phyloP scores from a whole-genome alignment of 75 land plant species.

The Chamaecyparis obtusa region DNA sequence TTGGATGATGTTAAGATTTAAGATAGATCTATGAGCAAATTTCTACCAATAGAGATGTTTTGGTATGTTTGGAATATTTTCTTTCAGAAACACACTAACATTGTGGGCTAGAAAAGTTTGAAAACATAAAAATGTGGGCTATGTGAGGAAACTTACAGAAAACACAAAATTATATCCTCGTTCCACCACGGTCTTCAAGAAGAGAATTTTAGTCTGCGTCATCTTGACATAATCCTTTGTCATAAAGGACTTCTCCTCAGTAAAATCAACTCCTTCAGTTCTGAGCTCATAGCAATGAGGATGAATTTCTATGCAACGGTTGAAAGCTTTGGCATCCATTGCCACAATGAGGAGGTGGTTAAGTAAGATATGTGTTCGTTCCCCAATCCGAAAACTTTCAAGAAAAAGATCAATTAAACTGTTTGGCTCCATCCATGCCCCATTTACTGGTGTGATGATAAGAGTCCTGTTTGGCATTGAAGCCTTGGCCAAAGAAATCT shows the following conservation, averaged over 20 bases:
- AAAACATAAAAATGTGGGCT: not conserved
- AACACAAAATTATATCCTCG: conserved; percentile 10
- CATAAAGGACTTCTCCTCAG: conserved; percentile 33
- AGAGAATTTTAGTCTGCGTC: conserved; percentile 39
- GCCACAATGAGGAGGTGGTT: conserved; percentile 55
- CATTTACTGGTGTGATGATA: conserved; percentile 64
- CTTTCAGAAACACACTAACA: no score
- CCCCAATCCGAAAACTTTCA: conserved; percentile 58
- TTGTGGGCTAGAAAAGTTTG: no score
- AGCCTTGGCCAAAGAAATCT: conserved; percentile 30
- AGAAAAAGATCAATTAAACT: conserved; percentile 76
- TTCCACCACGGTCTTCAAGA: conserved; percentile 32
- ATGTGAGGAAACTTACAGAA: conserved; percentile 31
- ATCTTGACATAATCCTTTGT: conserved; percentile 36
- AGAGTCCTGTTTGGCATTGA: conserved; percentile 64
- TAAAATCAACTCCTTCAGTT: conserved; percentile 33
- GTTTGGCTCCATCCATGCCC: conserved; percentile 55
- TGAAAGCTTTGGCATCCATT: conserved; percentile 27
- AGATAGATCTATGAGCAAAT: no score
- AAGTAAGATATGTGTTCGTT: conserved; percentile 26
- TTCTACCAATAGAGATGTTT: no score
- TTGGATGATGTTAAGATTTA: no score
- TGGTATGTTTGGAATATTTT: no score
- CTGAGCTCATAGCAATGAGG: no score
- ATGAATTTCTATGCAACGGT: no score